phyloP scores from a whole-genome alignment of 345 rosid genomes.

The Cochlearia excelsa region DNA sequence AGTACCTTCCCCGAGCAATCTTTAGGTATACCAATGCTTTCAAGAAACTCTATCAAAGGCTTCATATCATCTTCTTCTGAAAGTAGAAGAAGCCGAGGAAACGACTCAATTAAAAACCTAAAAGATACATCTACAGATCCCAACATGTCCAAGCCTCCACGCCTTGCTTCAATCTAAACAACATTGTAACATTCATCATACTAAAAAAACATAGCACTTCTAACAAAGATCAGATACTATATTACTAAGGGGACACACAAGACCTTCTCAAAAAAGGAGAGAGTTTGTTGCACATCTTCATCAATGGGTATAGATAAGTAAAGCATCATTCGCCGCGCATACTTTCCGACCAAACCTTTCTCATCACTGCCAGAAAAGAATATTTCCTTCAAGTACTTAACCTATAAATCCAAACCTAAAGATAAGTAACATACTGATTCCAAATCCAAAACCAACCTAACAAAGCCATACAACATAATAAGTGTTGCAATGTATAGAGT shows the following conservation, averaged over 20 bases:
- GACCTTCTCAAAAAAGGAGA: constrained; percentile 93
- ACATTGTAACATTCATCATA: constrained; percentile 20
- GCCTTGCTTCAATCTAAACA: constrained; percentile 79
- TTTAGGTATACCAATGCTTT: constrained; percentile 50
- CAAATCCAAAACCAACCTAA: constrained; percentile 17
- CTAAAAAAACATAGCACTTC: background rate
- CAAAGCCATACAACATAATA: constrained; percentile 1
- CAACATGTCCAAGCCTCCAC: constrained; percentile 79
- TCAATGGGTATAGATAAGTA: constrained; percentile 69
- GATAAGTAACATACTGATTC: constrained; percentile 39
- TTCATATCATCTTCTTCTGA: constrained; percentile 57
- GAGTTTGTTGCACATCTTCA: constrained; percentile 80
- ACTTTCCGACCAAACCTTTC: constrained; percentile 43
- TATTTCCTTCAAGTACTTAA: constrained; percentile 72
- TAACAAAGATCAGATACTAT: background rate
- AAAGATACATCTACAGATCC: constrained; percentile 57
- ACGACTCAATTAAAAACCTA: constrained; percentile 65
- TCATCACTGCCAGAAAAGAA: constrained; percentile 71
- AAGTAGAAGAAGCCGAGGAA: constrained; percentile 71
- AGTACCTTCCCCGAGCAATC: constrained; percentile 43
- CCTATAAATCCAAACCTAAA: constrained; percentile 62
- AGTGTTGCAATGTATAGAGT: no score
- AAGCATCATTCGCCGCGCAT: constrained; percentile 72
- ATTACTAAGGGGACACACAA: background rate
- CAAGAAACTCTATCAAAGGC: constrained; percentile 54